A percentile compares a stretch with the other conserved stretches of the same genome.
These are phyloP conservation scores for Diaporthe nobilis DNA, from an alignment of 2,329 filamentous ascomycete genomes.

Conservation along the genomic window DNA sequence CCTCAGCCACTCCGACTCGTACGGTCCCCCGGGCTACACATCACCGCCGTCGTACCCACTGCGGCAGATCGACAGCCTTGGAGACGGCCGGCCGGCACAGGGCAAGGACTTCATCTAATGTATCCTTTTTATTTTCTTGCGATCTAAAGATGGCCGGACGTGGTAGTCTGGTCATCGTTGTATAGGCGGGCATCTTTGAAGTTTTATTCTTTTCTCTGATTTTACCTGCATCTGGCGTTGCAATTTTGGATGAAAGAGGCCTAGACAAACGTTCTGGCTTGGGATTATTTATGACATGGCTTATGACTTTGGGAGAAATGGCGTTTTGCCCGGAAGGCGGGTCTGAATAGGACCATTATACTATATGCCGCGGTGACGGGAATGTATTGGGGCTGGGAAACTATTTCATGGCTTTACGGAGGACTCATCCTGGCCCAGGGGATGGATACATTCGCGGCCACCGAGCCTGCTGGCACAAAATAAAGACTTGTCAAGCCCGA, in stretches of 20 bases:
- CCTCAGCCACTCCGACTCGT: conserved; percentile 6
- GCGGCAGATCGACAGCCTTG: conserved; percentile 25
- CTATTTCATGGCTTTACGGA: conserved; percentile 1
- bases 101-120: conserved; percentile 26
- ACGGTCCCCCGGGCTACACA: conserved; percentile 26
- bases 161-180: neutral
- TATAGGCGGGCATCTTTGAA: neutral
- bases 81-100: conserved; percentile 15
- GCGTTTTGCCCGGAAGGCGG: conserved; percentile 4
- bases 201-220: neutral
- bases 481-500: conserved; percentile 4
- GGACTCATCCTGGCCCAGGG: neutral
- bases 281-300: conserved; percentile 17
- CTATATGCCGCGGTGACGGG: neutral
- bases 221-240: conserved; percentile 23
- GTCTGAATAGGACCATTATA: conserved; percentile 1
- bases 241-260: conserved; percentile 27
- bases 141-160: neutral
- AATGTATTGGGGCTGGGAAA: conserved; percentile 6
- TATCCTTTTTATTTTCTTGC: neutral
- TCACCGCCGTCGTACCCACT: conserved; percentile 4
- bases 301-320: conserved; percentile 20
- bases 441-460: neutral
- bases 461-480: neutral
- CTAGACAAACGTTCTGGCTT: conserved; percentile 31